phyloP scores from a whole-genome alignment of 768 basidiomycete species.

The Flagelloscypha sp. region DNA sequence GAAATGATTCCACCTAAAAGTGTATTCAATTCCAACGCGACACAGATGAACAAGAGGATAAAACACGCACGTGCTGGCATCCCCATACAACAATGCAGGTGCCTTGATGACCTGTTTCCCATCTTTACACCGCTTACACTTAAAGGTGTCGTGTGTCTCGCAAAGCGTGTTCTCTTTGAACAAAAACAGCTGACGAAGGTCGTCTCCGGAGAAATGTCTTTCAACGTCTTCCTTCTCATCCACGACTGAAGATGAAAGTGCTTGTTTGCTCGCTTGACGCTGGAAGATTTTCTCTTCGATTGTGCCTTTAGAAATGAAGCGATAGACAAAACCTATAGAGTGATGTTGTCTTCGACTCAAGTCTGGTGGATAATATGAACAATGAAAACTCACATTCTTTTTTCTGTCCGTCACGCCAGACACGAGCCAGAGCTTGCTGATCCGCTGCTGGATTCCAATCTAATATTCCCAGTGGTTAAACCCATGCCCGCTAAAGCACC shows the following conservation, averaged over 20 bases:
- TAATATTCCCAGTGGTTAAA: no score
- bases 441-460: constrained; percentile 99
- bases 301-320: constrained; percentile 94
- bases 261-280: constrained; percentile 92
- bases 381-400: constrained; percentile 75
- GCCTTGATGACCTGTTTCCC: constrained; percentile 80
- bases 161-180: constrained; percentile 83
- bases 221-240: constrained; percentile 95
- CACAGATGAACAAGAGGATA: not conserved
- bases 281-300: constrained; percentile 99
- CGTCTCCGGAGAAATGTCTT: constrained; percentile 87
- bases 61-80: constrained; percentile 86
- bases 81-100: constrained; percentile 85
- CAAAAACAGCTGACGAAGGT: constrained; percentile 82
- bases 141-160: constrained; percentile 98
- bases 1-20: constrained; percentile 90
- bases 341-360: constrained; percentile 2
- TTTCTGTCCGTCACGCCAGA: constrained; percentile 99
- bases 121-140: constrained; percentile 85
- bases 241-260: constrained; percentile 94
- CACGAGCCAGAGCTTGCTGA: constrained; percentile 95
- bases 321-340: constrained; percentile 84
- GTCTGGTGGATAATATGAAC: constrained; percentile 1
- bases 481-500: not conserved
- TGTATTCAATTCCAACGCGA: constrained; percentile 3